Base-by-base conservation (phyloP, 2,329 filamentous ascomycete species). In the Talaromyces sp. region DNA sequence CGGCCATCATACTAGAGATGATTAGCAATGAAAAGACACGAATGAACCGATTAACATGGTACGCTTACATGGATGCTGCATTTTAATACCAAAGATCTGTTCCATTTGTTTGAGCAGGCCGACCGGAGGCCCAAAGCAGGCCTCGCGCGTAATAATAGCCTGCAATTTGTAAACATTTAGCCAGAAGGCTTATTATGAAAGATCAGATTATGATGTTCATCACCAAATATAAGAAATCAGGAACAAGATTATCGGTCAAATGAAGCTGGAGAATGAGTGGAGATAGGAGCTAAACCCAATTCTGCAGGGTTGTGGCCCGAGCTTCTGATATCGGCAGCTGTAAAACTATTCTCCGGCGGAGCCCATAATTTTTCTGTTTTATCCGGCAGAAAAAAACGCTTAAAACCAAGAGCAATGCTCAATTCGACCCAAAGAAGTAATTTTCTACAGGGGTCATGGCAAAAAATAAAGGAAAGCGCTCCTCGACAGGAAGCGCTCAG, bases 1-100 rank as follows among this genome's bases (percentile, higher is more conserved):
- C 86, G 80, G 54, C 82, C 79, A 77, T 89, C 86, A 69, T 75
- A 76, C 85, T 88, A 61, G 2, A 31, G 8, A 39, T 2, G 22
- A 22, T 64, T 31, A 64, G 58, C 41, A 63, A 52, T n/a, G 15
- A 8, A 47, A n/a, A 15, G 41, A 35, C 58, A 19, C 56, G 39
- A 25, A 31, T 62, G 41, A 58, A 19, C 17, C 50, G 3, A 62
- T 9, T 11, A 31, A 50, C 0, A 52, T 33, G 15, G 49, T 37
- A 33, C 39, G 13, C 73, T 69, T 77, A 83, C 81, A 70, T 80
- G 74, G 62, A 76, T 71, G 58, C 69, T 66, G 69, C 73, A 72
- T 69, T 49, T 70, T 37, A 65, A 60, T 62, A 66, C 49, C 64
- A 62, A 69, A 66, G 66, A 61, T 50, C 61, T 62, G 63, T 67